These are phyloP conservation scores for Fraxinus latifolia DNA, from an alignment of 305 asterid genomes.

Conservation along the genomic window DNA sequence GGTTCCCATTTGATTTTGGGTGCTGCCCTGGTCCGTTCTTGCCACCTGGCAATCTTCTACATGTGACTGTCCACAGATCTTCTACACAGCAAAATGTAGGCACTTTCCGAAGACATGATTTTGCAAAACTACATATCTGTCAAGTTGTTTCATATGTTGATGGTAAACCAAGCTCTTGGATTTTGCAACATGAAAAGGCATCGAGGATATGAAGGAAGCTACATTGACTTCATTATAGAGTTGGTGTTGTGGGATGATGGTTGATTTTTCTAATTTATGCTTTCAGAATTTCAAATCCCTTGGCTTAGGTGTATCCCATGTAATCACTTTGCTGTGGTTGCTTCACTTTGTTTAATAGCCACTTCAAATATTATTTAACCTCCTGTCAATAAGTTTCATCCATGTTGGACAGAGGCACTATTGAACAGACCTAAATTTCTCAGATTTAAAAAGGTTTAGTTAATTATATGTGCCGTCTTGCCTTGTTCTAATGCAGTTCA, in stretches of 20 bases:
- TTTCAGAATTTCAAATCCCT: background rate
- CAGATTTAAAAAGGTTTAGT: conserved; percentile 6
- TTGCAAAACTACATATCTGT: background rate
- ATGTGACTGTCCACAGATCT: background rate
- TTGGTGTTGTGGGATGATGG: background rate
- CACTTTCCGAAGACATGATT: background rate
- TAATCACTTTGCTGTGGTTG: background rate
- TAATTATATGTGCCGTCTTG: conserved; percentile 21
- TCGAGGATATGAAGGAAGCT: background rate
- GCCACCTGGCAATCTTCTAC: background rate
- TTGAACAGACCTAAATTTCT: background rate
- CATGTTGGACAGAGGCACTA: background rate
- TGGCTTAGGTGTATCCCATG: background rate
- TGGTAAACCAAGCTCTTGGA: background rate
- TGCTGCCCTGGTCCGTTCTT: background rate
- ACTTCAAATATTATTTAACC: background rate
- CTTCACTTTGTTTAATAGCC: conserved; percentile 10
- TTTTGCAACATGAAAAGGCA: background rate
- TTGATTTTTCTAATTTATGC: background rate
- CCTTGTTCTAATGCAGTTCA: conserved; percentile 70
- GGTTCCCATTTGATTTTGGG: background rate
- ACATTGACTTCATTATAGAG: background rate
- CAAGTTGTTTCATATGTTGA: background rate
- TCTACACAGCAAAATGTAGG: background rate
- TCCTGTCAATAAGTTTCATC: background rate